phyloP scores from a whole-genome alignment of 352 stramenopile species.

The Phytophthora pisi region DNA sequence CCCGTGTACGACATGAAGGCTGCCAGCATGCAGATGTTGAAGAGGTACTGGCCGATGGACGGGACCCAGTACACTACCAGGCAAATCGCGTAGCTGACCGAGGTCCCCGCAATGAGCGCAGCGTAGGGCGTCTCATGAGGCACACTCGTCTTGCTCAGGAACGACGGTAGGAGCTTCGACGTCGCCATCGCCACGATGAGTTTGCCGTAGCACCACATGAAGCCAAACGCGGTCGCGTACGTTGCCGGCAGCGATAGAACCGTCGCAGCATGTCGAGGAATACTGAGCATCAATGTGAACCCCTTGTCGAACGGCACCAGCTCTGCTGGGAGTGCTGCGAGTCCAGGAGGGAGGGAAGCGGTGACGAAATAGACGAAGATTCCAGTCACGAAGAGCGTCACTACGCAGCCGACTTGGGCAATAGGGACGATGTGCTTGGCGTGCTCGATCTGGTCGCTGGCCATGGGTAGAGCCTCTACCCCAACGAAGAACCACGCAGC shows the following conservation, averaged over 20 bases:
- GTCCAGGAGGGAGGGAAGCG: conserved; percentile 33
- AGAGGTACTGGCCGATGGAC: conserved; percentile 30
- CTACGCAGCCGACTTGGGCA: conserved; percentile 47
- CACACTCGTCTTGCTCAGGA: conserved; percentile 30
- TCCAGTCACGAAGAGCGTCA: conserved; percentile 48
- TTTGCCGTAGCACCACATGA: conserved; percentile 65
- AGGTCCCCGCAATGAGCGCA: conserved; percentile 30
- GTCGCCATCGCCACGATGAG: conserved; percentile 55
- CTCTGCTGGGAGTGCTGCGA: conserved; percentile 26
- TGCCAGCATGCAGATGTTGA: conserved; percentile 43
- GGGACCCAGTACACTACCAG: conserved; percentile 38
- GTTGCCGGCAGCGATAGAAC: conserved; percentile 54
- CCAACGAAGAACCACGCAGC: conserved; percentile 58
- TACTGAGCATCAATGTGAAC: conserved; percentile 37
- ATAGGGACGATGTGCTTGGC: conserved; percentile 48
- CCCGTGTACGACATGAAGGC: conserved; percentile 51
- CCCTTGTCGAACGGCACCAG: conserved; percentile 45
- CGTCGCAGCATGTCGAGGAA: conserved; percentile 24
- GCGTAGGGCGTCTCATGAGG: conserved; percentile 26
- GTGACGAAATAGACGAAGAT: conserved; percentile 44
- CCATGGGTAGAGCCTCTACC: conserved; percentile 43
- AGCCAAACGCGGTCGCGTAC: conserved; percentile 56
- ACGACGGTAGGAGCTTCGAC: conserved; percentile 42
- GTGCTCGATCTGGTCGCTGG: conserved; percentile 42
- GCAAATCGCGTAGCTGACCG: conserved; percentile 42